These are phyloP conservation scores for Tylopilus sp. DNA, from an alignment of 768 basidiomycete species.

Conservation along the genomic window DNA sequence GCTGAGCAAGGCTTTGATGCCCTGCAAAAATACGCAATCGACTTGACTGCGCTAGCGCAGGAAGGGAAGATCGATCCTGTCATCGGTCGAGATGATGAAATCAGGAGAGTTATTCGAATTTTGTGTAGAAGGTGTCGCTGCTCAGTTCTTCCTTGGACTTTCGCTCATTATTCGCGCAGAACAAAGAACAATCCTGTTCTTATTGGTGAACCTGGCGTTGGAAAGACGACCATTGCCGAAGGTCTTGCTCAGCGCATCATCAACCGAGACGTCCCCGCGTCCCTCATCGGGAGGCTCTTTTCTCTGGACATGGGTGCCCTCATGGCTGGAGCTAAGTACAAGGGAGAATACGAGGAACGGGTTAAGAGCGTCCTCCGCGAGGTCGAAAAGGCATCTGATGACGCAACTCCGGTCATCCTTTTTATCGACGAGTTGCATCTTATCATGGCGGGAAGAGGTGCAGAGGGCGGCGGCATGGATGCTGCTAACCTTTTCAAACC, in stretches of 20 bases:
- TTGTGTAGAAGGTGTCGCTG: slow-evolving; percentile 66
- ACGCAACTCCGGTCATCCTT: slow-evolving; percentile 79
- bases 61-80: slow-evolving; percentile 96
- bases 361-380: slow-evolving; percentile 91
- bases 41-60: slow-evolving; percentile 82
- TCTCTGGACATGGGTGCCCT: slow-evolving; percentile 94
- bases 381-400: slow-evolving; percentile 82
- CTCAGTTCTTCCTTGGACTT: neutral
- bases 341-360: slow-evolving; percentile 96
- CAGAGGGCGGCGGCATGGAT: slow-evolving; percentile 88
- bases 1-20: slow-evolving; percentile 95
- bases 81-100: slow-evolving; percentile 91
- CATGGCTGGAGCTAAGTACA: slow-evolving; percentile 91
- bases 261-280: slow-evolving; percentile 85
- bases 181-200: slow-evolving; percentile 98
- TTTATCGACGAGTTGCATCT: slow-evolving; percentile 96
- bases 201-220: slow-evolving; percentile 92
- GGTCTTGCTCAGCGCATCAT: slow-evolving; percentile 94
- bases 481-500: slow-evolving; percentile 93
- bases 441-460: slow-evolving; percentile 85
- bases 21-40: slow-evolving; percentile 81
- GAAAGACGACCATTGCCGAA: slow-evolving; percentile 94
- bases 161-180: slow-evolving; percentile 37
- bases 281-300: slow-evolving; percentile 69
- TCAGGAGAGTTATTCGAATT: slow-evolving; percentile 79